Evolutionary conservation across 2,329 filamentous ascomycete species (phyloP), one percentile per base, ranked within the genome.

Genomic region (Ploettnerulaceae sp.): DNA sequence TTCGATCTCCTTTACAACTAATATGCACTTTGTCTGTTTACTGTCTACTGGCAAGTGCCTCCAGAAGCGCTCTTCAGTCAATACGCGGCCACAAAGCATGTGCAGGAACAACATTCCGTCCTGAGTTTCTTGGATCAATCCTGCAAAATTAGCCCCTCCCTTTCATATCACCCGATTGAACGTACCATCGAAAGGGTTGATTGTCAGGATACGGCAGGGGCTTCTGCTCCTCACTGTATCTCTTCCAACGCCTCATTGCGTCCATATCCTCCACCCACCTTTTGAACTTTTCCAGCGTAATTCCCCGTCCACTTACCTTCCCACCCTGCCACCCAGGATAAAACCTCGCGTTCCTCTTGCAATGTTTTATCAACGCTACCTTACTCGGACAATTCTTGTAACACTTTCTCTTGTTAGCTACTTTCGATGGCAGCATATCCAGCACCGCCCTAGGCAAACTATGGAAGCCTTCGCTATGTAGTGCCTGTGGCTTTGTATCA

Each of bases 181-280:
- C 37, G 18, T 5, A 42, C 39, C 28, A 42, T 17, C 29, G n/a
- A 20, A 42, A 42, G 5, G 43, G 34, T 22, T 34, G 7, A 25
- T 40, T 8, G 21, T 39, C 5, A 32, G 43, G 35, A 33, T 34
- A 46, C 9, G 43, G 43, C 21, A 39, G n/a, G n/a, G 28, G 34
- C 11, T 20, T 26, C 14, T 2, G 25, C 18, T 22, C 15, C 2
- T 33, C 32, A 14, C 14, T 33, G 20, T 40, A 24, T 24, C 11
- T 45, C 22, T 29, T 41, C 15, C 33, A 24, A 18, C 26, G 31
- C 31, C 45, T 26, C 38, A 18, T 28, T 12, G 39, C 38, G 40
- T 49, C 47, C 42, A 45, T 42, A 9, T 37, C 32, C 17, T 49
- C 47, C 12, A 49, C 42, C 47, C 42, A 49, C 25, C 4, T 34